Conservation (phyloP, 2,329 filamentous ascomycete genomes). For the Achaetomium macrosporum region DNA sequence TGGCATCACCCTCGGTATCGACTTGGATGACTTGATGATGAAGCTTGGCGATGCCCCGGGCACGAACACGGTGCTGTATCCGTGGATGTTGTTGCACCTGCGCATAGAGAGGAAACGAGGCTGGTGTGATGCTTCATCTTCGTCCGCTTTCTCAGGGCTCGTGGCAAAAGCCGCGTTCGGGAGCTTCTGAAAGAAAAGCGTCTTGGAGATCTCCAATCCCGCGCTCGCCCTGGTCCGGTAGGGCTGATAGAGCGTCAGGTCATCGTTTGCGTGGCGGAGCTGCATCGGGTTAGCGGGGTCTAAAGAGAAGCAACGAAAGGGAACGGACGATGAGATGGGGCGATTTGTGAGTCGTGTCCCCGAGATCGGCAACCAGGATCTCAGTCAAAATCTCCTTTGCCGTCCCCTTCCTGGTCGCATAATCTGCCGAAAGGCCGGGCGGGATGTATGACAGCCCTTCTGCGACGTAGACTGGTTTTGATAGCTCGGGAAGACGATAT, state of each 20-base stretch:
- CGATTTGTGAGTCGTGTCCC: conserved; percentile 61
- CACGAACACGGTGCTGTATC: conserved; percentile 77
- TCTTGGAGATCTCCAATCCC: conserved; percentile 44
- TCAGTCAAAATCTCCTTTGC: conserved; percentile 71
- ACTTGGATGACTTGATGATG: conserved; percentile 75
- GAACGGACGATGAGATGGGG: conserved; percentile 74
- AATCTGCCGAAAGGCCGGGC: conserved; percentile 66
- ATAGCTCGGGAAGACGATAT: conserved; percentile 69
- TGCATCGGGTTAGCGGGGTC: conserved; percentile 30
- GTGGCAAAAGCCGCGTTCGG: conserved; percentile 63
- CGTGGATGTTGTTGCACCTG: conserved; percentile 59
- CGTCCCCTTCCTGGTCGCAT: conserved; percentile 61
- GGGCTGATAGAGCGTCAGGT: conserved; percentile 83
- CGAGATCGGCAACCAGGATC: conserved; percentile 77
- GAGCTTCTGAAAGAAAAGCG: conserved; percentile 71
- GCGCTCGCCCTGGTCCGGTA: conserved; percentile 46
- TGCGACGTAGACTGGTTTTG: conserved; percentile 64
- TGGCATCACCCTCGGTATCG: conserved; percentile 66
- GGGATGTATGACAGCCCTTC: conserved; percentile 75
- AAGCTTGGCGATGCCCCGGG: conserved; percentile 76
- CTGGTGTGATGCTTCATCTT: conserved; percentile 45
- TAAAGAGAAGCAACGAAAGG: background rate
- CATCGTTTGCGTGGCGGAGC: conserved; percentile 73
- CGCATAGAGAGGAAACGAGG: conserved; percentile 49
- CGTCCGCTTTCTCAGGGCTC: conserved; percentile 41